phyloP scores from a whole-genome alignment of 441 rosid genomes.

The Daphne laureola region DNA sequence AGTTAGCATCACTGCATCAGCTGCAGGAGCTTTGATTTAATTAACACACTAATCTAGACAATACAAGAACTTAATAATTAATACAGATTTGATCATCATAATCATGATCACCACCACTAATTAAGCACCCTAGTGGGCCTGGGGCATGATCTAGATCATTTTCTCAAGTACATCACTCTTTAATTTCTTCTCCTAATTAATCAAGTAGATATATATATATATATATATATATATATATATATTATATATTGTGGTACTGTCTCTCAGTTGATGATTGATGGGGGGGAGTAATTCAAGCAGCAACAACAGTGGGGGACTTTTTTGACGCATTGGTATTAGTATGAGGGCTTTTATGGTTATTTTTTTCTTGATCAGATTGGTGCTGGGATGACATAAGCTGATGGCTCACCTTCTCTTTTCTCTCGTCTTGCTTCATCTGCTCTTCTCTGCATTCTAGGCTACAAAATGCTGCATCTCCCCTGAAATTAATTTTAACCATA shows the following conservation, averaged over 20 bases:
- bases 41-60: neutral
- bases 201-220: no score
- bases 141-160: no score
- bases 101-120: neutral
- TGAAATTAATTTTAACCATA: conserved; percentile 6
- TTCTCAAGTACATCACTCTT: no score
- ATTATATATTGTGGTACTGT: no score
- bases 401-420: conserved; percentile 20
- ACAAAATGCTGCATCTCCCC: conserved; percentile 71
- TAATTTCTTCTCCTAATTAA: no score
- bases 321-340: conserved; percentile 3
- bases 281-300: conserved; percentile 14
- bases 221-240: no score
- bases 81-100: neutral
- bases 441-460: conserved; percentile 57
- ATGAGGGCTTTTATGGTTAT: no score
- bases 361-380: no score
- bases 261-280: neutral
- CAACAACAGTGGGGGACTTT: conserved; percentile 22
- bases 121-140: conserved; percentile 2
- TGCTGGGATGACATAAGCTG: no score
- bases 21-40: neutral
- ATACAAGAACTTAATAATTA: neutral
- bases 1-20: no score
- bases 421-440: conserved; percentile 49